A percentile compares a stretch with the other conserved stretches of the same genome.
Conservation (phyloP, 768 basidiomycete species). For the Suillus hirtellus region DNA sequence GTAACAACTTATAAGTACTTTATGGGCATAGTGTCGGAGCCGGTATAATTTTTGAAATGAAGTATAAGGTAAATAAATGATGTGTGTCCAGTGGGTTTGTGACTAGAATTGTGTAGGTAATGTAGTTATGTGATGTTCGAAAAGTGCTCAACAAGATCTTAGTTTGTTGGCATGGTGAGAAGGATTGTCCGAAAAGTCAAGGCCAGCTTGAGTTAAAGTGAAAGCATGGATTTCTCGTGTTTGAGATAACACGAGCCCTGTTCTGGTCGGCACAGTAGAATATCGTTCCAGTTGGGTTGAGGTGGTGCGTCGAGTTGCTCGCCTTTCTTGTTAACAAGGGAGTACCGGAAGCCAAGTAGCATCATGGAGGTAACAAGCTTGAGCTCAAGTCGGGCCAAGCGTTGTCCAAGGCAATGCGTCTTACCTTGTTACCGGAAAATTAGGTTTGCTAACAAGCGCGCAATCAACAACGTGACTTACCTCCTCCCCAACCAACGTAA, state of each 20-base stretch:
- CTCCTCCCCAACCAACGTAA: slow-evolving; percentile 81
- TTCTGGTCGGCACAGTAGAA: slow-evolving; percentile 63
- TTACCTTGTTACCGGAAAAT: slow-evolving; percentile 49
- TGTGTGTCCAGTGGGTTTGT: not conserved
- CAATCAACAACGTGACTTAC: slow-evolving; percentile 42
- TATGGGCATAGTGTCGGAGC: slow-evolving; percentile 11
- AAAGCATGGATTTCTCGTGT: slow-evolving; percentile 34
- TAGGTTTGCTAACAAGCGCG: slow-evolving; percentile 16
- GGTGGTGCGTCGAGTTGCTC: slow-evolving; percentile 46
- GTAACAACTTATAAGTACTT: slow-evolving; percentile 10
- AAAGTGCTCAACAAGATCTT: slow-evolving; percentile 14
- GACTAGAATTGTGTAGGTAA: not conserved
- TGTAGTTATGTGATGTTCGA: slow-evolving; percentile 1
- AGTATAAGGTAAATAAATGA: slow-evolving; percentile 16
- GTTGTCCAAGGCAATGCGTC: slow-evolving; percentile 69
- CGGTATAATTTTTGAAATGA: slow-evolving; percentile 8
- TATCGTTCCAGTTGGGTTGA: slow-evolving; percentile 79
- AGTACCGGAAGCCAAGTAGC: slow-evolving; percentile 61
- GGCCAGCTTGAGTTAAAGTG: slow-evolving; percentile 25
- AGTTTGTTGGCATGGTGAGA: slow-evolving; percentile 5
- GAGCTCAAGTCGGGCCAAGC: slow-evolving; percentile 72
- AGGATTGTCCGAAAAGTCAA: slow-evolving; percentile 23
- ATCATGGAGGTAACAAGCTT: slow-evolving; percentile 72
- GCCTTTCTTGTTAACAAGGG: slow-evolving; percentile 55
- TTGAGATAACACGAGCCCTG: slow-evolving; percentile 54